Base-by-base conservation (phyloP, 2,329 filamentous ascomycete genomes). In the Stachybotrys chartarum region DNA sequence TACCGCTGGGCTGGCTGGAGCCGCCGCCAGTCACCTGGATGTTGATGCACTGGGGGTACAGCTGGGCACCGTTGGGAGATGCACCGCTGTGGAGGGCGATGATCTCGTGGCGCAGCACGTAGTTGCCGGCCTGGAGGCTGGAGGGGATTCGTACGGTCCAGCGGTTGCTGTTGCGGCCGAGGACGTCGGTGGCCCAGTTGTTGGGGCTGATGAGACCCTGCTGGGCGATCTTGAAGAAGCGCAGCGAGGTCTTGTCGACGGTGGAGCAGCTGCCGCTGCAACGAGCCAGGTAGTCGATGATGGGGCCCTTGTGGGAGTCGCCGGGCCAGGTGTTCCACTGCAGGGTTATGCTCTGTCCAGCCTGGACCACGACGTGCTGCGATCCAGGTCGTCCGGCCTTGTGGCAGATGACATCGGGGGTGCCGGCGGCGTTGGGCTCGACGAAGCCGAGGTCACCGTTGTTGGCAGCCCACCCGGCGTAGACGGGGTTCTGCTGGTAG, bases 71-170 rank as follows among this genome's bases (percentile, higher is more conserved):
- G 6, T 70, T 61, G 32, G 61, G 53, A 45, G 75, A 68, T 3
- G 62, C 68, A 16, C 78, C 77, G 39, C 69, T 72, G 67, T 82
- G 79, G 6, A 82, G 74, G 18, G 75, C 78, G 55, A 82, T 80
- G 57, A 80, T 79, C 63, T 82, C 79, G 61, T 81, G 77, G 7
- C 79, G 76, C 44, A 82, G 71, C 51, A 82, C 78, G 57, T 82
- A 82, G 67, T 80, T 79, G 1, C 79, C 78, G 6, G 76, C 63
- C 1, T 70, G 73, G 39, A 81, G 72, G 58, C 68, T 68, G 54
- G 68, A 63, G 39, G 79, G 79, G 54, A 82, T 77, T 7, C 72
- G 76, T 30, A 80, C 71, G 47, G 73, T 72, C 75, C 76, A 80
- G 55, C 70, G 76, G 67, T 77, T 76, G 64, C 78, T 80, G 63